Base-by-base conservation (phyloP, 176 grass and related monocot species). In the Oryza punctata region DNA sequence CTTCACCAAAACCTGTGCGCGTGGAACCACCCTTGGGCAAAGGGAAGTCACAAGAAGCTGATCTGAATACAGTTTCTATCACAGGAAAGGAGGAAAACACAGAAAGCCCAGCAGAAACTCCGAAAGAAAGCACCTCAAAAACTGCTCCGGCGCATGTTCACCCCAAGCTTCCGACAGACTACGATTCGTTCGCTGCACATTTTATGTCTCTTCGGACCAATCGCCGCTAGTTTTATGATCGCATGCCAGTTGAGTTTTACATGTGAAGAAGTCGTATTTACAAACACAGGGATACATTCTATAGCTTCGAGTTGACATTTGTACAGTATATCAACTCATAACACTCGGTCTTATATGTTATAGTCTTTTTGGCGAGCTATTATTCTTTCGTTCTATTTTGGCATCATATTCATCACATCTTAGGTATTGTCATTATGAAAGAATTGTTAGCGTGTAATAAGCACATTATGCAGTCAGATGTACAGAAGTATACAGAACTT, bases 151-250 rank as follows among this genome's bases (percentile, higher is more conserved):
- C 80, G 14, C 90, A 94, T 70, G 89, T 91, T 63, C 93, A 91
- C 65, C 90, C 93, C 35, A 98, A 91, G 84, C 91, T 89, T 81
- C 96, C 93, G 59, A 87, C 88, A 40, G 95, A 98, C 70, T 93
- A 93, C 9, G 96, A 95, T 85, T 85, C 89, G 3, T 89, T 98
- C n/a, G 85, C 93, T 38, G 96, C 93, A 59, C 90, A 94, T 86
- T 98, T 98, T 82, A 90, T 74, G 67, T 98, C 91, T 12, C 93
- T 95, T 75, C 65, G 93, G 80, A 85, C 93, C 75, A 90, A 95
- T 77, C 80, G 83, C 12, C 85, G 82, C 24, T 90, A 88, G 89
- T 38, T 79, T 54, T 70, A 49, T 37, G 35, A 49, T 69, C 75
- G 28, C 26, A 46, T 59, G 76, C 18, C 11, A 5, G 9, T 18